A percentile compares a stretch with the other conserved stretches of the same genome.
Conservation (phyloP, 176 grass and related monocot genomes). For the Alloteropsis semialata region DNA sequence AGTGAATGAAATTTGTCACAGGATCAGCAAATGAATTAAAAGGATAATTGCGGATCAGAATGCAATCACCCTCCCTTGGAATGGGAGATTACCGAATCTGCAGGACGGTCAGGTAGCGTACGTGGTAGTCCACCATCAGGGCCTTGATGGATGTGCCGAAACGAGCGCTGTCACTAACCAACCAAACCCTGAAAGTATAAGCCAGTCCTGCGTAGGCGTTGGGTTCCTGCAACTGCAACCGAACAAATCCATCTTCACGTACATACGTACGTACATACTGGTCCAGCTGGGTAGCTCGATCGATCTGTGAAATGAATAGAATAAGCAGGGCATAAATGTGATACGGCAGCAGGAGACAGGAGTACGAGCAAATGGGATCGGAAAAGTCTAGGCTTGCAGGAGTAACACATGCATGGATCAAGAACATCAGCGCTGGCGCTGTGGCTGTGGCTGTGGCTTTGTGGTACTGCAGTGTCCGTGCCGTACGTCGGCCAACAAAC, state of each 20-base stretch:
- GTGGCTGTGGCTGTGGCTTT: not conserved
- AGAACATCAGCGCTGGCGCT: too few species aligned
- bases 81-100: too few species aligned
- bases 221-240: not conserved
- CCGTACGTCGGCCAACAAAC: not conserved
- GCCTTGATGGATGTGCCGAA: not conserved
- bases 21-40: too few species aligned
- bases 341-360: not conserved
- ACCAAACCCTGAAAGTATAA: not conserved
- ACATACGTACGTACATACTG: not conserved
- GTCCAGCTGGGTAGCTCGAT: not conserved
- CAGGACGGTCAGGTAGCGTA: not conserved
- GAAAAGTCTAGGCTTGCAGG: not conserved
- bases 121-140: not conserved
- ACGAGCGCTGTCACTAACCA: not conserved
- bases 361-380: not conserved
- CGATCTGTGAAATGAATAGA: not conserved
- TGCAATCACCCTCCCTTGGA: too few species aligned
- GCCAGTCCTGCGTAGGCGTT: not conserved
- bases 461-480: not conserved
- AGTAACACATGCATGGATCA: not conserved
- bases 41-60: too few species aligned
- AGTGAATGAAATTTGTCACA: too few species aligned
- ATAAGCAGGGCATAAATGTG: too few species aligned
- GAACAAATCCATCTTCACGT: constrained; percentile 3